A percentile compares a stretch with the other conserved stretches of the same genome.
These are phyloP conservation scores for Salvia sclarea DNA, from an alignment of 305 asterid genomes.

Conservation along the genomic window DNA sequence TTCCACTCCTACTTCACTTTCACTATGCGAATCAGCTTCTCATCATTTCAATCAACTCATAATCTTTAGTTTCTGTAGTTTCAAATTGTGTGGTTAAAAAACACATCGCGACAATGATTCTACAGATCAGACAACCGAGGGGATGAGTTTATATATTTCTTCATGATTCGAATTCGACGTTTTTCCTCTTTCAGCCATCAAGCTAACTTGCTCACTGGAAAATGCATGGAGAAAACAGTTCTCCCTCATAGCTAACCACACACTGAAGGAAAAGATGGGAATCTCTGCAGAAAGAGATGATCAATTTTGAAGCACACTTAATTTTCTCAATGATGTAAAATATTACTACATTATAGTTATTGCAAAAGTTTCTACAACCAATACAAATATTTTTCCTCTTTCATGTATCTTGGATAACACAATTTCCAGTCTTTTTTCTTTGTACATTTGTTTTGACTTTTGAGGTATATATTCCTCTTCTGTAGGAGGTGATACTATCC, in stretches of 20 bases:
- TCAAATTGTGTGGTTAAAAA: background rate
- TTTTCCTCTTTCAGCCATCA: constrained; percentile 34
- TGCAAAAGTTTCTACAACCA: background rate
- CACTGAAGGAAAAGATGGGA: constrained; percentile 11
- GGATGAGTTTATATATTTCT: background rate
- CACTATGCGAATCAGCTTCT: background rate
- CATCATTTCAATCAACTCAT: background rate
- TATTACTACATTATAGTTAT: constrained; percentile 9
- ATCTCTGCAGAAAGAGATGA: constrained; percentile 18
- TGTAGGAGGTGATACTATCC: background rate
- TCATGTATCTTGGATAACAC: constrained; percentile 14
- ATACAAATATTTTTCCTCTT: background rate
- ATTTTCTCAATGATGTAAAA: too few species aligned
- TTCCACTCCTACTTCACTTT: background rate
- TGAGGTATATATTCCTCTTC: constrained; percentile 2
- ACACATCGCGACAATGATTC: background rate
- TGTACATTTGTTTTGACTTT: background rate
- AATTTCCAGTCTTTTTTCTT: background rate
- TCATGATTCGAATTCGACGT: background rate
- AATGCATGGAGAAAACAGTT: background rate
- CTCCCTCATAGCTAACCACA: constrained; percentile 23
- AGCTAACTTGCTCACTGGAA: constrained; percentile 10
- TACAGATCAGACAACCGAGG: background rate
- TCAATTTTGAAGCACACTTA: too few species aligned
- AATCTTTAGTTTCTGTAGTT: background rate